Evolutionary conservation across 306 rosid genomes (phyloP).

Genomic region (Myrica gale): DNA sequence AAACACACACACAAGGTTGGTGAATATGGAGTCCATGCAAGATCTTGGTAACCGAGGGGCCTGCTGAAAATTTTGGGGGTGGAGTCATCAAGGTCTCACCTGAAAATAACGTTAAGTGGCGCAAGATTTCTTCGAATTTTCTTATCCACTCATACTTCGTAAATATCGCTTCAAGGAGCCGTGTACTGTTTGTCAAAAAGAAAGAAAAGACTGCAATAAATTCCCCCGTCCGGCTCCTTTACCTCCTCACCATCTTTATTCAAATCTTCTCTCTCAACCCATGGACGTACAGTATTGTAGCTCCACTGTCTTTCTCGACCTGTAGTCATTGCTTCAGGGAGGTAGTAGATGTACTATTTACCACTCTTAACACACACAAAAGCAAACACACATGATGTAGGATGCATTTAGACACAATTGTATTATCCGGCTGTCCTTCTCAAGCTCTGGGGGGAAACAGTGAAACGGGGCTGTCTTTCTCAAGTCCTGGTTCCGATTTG

Average conservation of each 20-base stretch:
- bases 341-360: conserved; percentile 23
- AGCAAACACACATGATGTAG: neutral
- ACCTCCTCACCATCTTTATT: conserved; percentile 37
- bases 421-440: conserved; percentile 42
- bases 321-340: conserved; percentile 27
- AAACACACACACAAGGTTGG: neutral
- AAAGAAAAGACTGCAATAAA: conserved; percentile 56
- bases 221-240: conserved; percentile 33
- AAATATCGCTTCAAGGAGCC: conserved; percentile 42
- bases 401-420: conserved; percentile 13
- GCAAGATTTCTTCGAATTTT: conserved; percentile 41
- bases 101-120: conserved; percentile 84
- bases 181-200: conserved; percentile 55
- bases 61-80: neutral
- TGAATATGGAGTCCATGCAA: conserved; percentile 27
- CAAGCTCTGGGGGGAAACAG: conserved; percentile 12
- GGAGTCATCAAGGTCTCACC: conserved; percentile 39
- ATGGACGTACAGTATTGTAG: conserved; percentile 35
- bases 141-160: conserved; percentile 50
- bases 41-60: conserved; percentile 11
- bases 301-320: conserved; percentile 67
- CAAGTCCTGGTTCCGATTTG: conserved; percentile 22
- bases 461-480: conserved; percentile 40
- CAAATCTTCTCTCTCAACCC: conserved; percentile 29
- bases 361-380: conserved; percentile 2